Base-by-base conservation (phyloP, 2,329 filamentous ascomycete genomes). In the Rhinocladiella mackenziei region DNA sequence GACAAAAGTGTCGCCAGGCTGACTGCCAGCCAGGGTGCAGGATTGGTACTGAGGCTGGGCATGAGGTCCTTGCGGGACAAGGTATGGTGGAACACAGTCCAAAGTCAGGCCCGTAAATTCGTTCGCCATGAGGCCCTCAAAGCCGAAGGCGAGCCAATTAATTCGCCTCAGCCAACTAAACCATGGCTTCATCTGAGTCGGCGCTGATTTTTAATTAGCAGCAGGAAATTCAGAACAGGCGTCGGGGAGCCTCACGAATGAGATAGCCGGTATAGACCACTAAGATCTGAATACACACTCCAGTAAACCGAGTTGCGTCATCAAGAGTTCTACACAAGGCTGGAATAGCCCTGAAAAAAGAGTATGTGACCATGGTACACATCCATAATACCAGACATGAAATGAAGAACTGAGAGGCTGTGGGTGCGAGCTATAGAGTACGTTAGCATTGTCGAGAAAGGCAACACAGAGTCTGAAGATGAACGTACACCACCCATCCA, bases 101-200 rank as follows among this genome's bases (percentile, higher is more conserved):
- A 83, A 70, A 1, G 73, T 61, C 1, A 80, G 62, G 20, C 67
- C 63, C 45, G 83, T 72, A 45, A 88, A 86, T 58, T 89, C 84
- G 55, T 88, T 88, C 0, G 80, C 70, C 57, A 87, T 70, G 0
- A 89, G 62, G 0, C 75, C 76, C 52, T 86, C 80, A 45, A 86
- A 88, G 0, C 72, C 80, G 45, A 86, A 87, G 0, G 83, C 77
- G 2, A 88, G 65, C 0, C 83, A 83, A 51, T 84, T 74, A 15
- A 83, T 74, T 76, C 78, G 81, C 49, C 73, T 80, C 2, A 83
- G 60, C 80, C 80, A 83, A 45, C 67, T 67, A 17, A 83, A 74
- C 77, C 32, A 83, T 0, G 74, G 73, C 29, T 78, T 75, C 79
- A 83, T 82, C 48, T 77, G 67, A 15, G 71, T 71, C 17, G 79